phyloP scores from a whole-genome alignment of 495 filamentous ascomycete species.

The Hypoxylon fragiforme region DNA sequence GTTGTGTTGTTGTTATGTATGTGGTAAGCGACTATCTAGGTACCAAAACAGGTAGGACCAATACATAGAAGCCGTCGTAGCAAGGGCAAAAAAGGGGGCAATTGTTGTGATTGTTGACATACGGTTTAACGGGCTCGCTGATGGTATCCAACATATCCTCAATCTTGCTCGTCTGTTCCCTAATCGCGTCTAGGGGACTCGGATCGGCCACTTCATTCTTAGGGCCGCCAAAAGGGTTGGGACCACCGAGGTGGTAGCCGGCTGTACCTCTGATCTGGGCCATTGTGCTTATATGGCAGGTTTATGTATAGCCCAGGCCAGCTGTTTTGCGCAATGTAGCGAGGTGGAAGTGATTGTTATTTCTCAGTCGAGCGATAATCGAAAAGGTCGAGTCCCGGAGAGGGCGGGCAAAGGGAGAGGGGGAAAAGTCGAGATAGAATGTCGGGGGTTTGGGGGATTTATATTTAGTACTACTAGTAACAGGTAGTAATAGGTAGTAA shows the following conservation, averaged over 20 bases:
- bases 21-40: too few species aligned
- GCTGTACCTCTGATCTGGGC: conserved; percentile 96
- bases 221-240: conserved; percentile 67
- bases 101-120: conserved; percentile 59
- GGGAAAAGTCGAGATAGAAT: not conserved
- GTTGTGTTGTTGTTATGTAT: not conserved
- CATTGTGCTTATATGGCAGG: conserved; percentile 56
- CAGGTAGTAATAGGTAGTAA: not conserved
- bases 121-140: conserved; percentile 95
- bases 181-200: conserved; percentile 87
- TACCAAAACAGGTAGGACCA: too few species aligned
- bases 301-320: conserved; percentile 24
- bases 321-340: conserved; percentile 24
- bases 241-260: conserved; percentile 86
- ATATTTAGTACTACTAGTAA: not conserved
- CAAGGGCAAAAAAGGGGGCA: not conserved
- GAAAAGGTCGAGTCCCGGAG: not conserved
- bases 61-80: too few species aligned
- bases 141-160: conserved; percentile 90
- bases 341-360: not conserved
- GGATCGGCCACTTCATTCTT: conserved; percentile 68
- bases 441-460: not conserved
- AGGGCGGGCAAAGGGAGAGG: not conserved
- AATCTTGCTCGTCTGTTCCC: conserved; percentile 96
- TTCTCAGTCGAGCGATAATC: too few species aligned